Conservation (phyloP, 345 rosid genomes). For the Gossypium arboreum region DNA sequence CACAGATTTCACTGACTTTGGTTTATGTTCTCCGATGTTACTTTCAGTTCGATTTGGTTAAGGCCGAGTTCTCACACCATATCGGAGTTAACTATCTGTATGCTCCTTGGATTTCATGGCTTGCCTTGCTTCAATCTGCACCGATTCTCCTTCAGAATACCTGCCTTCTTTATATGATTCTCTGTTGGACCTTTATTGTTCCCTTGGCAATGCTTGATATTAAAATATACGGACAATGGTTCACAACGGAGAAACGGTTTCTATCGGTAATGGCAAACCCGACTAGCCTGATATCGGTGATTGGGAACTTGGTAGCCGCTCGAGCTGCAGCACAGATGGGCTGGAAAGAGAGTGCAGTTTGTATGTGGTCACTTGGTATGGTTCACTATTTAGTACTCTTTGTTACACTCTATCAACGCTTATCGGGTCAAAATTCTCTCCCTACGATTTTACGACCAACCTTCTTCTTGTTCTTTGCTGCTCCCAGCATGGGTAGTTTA, state of each 20-base stretch:
- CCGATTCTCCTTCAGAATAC: conserved; percentile 20
- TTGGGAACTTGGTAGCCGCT: conserved; percentile 60
- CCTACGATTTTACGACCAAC: conserved; percentile 47
- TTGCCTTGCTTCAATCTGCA: conserved; percentile 64
- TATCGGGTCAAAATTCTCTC: conserved; percentile 38
- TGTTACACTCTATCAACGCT: conserved; percentile 64
- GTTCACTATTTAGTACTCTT: conserved; percentile 65
- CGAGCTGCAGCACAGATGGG: conserved; percentile 53
- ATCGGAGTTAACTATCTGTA: conserved; percentile 63
- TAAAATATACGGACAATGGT: conserved; percentile 78
- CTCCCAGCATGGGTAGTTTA: conserved; percentile 59
- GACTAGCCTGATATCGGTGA: conserved; percentile 54
- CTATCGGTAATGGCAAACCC: conserved; percentile 57
- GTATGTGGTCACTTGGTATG: conserved; percentile 60
- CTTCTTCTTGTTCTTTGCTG: conserved; percentile 69
- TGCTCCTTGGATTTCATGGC: conserved; percentile 67
- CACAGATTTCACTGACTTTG: conserved; percentile 24
- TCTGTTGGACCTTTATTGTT: conserved; percentile 38
- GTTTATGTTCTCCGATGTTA: conserved; percentile 30
- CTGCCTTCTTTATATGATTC: conserved; percentile 17
- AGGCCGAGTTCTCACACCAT: conserved; percentile 40
- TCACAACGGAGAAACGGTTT: conserved; percentile 59
- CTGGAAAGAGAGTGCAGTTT: conserved; percentile 57
- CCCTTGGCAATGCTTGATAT: conserved; percentile 54
- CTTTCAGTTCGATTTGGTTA: conserved; percentile 33